A percentile compares a stretch with the other conserved stretches of the same genome.
Conservation (phyloP, 164 flowering plant genomes). For the Piper longum region DNA sequence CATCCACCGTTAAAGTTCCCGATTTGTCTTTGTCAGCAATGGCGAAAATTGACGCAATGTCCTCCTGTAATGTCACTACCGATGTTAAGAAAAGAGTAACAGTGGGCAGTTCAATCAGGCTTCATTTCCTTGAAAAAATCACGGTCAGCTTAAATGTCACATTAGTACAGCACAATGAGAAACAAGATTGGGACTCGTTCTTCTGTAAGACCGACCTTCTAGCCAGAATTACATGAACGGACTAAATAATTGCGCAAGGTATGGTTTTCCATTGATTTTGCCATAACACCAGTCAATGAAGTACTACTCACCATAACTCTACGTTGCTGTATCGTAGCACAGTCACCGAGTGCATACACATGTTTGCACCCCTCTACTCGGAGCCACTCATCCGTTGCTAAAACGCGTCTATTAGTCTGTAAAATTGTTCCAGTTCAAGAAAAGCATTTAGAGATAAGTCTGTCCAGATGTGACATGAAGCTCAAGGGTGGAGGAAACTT, state of each 20-base stretch:
- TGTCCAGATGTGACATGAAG: neutral
- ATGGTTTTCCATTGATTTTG: neutral
- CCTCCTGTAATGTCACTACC: slow-evolving; percentile 39
- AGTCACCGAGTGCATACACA: slow-evolving; percentile 86
- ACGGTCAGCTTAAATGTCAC: too few species aligned
- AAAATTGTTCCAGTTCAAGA: neutral
- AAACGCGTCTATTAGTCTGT: slow-evolving; percentile 64
- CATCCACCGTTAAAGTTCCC: slow-evolving; percentile 77
- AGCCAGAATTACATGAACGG: too few species aligned
- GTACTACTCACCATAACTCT: slow-evolving; percentile 64
- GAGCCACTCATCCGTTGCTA: slow-evolving; percentile 96
- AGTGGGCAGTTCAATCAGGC: too few species aligned
- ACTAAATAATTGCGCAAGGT: neutral
- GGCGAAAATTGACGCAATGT: slow-evolving; percentile 55
- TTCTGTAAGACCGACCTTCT: too few species aligned
- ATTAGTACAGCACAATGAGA: too few species aligned
- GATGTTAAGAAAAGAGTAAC: too few species aligned
- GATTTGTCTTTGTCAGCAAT: slow-evolving; percentile 87
- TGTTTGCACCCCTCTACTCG: slow-evolving; percentile 59
- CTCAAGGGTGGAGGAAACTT: neutral
- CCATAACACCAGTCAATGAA: neutral
- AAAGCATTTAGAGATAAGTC: too few species aligned
- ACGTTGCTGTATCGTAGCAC: slow-evolving; percentile 84
- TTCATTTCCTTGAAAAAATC: too few species aligned
- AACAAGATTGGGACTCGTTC: too few species aligned